These are phyloP conservation scores for Cyberlindnera lachancei DNA, from an alignment of 805 yeast genomes.

Conservation along the genomic window DNA sequence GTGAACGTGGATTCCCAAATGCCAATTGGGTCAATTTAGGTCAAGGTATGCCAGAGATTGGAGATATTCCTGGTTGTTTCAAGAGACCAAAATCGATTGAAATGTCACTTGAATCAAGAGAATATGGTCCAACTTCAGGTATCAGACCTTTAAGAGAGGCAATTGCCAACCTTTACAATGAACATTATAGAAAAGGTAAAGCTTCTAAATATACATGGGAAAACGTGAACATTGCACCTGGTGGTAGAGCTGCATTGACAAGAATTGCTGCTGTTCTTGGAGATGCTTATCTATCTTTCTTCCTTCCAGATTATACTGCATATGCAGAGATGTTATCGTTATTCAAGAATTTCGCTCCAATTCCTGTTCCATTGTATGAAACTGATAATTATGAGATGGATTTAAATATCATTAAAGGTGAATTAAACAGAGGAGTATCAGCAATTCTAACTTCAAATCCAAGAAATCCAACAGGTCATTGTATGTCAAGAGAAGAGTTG, in stretches of 20 bases:
- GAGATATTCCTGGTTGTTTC: conserved; percentile 52
- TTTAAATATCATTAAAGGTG: conserved; percentile 42
- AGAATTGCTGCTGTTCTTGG: conserved; percentile 54
- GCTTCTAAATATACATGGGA: conserved; percentile 49
- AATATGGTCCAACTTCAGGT: conserved; percentile 57
- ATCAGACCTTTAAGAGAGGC: conserved; percentile 47
- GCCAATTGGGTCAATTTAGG: conserved; percentile 51
- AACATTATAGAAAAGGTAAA: conserved; percentile 40
- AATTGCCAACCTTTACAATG: conserved; percentile 50
- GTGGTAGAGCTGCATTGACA: conserved; percentile 56
- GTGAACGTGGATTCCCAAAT: conserved; percentile 43
- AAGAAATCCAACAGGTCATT: conserved; percentile 54
- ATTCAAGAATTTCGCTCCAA: conserved; percentile 55
- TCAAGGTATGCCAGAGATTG: conserved; percentile 61
- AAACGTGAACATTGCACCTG: conserved; percentile 57
- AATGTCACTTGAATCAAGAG: conserved; percentile 41
- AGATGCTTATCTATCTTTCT: conserved; percentile 52
- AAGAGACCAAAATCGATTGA: conserved; percentile 42
- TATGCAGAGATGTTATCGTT: conserved; percentile 58
- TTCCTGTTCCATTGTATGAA: conserved; percentile 54
- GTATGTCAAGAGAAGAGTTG: conserved; percentile 41
- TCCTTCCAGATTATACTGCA: conserved; percentile 58
- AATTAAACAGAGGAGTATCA: conserved; percentile 48
- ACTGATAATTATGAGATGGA: conserved; percentile 50
- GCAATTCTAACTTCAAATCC: conserved; percentile 55